Evolutionary conservation across 192 early-diverging fungal species (phyloP), one percentile per base, ranked within the genome.

Genomic region (Backusella parvicylindrica): DNA sequence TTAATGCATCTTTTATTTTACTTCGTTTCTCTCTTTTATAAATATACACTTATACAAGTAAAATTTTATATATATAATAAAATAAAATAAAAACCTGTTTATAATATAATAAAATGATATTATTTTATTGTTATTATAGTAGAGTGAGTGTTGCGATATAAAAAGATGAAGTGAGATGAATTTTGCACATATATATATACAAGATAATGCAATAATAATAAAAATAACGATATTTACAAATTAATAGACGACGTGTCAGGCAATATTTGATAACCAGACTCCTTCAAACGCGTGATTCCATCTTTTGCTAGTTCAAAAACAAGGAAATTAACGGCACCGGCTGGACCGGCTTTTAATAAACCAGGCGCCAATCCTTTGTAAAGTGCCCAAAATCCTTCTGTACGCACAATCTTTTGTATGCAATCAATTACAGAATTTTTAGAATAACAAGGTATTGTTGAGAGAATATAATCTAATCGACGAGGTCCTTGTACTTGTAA

Each of bases 311-410:
- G 76, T 21, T 88, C 89, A 81, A 87, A 94, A 0, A 97, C 88
- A 73, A 93, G 89, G 74, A 99, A 99, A 6, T 95, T 92, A 8
- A 94, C 87, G 7, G 97, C 96, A 35, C 92, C 89, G 0, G 89
- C 86, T 1, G 95, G 95, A 4, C 88, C 95, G 6, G 93, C 87
- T 84, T 99, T 99, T 72, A 99, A 74, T 2, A 97, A 64, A 2
- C 92, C 91, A 3, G 95, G 96, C 4, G 91, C 83, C 6, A 96
- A 73, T 0, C 97, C 97, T 53, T 95, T 94, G 82, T 96, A 99
- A 30, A 99, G 82, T 0, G 92, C 94, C 31, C 86, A 68, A 32
- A 91, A 76, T 9, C 96, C 96, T 81, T 99, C 97, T 41, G 89
- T 76, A 16, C 72, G 74, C 2, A 89, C 85, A 75, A 99, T 97